These are phyloP conservation scores for Zygoascus flipseniorum DNA, from an alignment of 805 yeast species.

Conservation along the genomic window DNA sequence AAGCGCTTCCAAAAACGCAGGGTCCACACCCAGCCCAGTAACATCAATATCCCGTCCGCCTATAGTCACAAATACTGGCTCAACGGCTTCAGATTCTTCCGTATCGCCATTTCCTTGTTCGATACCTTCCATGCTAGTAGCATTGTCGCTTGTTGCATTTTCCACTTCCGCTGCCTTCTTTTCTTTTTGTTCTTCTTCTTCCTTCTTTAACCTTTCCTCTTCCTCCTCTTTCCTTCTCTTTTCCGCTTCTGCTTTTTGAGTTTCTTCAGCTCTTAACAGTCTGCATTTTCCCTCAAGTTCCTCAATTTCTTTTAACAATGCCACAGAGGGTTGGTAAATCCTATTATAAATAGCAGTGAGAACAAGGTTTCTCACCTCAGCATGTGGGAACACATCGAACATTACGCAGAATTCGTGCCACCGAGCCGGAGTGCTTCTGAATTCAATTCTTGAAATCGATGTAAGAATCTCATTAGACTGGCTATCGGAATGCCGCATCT, in stretches of 20 bases:
- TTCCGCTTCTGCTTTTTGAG: conserved; percentile 24
- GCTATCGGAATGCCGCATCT: not conserved
- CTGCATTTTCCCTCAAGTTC: conserved; percentile 9
- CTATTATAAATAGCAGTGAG: conserved; percentile 19
- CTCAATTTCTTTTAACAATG: conserved; percentile 21
- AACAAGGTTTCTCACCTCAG: conserved; percentile 5
- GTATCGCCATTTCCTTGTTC: conserved; percentile 6
- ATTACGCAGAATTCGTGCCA: not conserved
- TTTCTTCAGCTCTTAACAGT: conserved; percentile 7
- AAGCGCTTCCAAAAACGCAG: conserved; percentile 78
- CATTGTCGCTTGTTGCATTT: conserved; percentile 12
- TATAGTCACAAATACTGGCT: conserved; percentile 62
- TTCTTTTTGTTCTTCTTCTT: conserved; percentile 21
- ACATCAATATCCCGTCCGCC: conserved; percentile 78
- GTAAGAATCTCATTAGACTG: not conserved
- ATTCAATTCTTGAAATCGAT: conserved; percentile 1
- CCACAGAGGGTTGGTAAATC: conserved; percentile 17
- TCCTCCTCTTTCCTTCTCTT: conserved; percentile 7
- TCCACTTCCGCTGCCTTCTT: conserved; percentile 23
- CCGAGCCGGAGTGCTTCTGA: conserved; percentile 10
- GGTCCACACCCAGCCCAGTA: conserved; percentile 85
- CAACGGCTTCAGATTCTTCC: conserved; percentile 18
- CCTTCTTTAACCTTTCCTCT: conserved; percentile 12
- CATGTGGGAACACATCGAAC: not conserved
- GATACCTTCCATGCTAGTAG: conserved; percentile 4